Evolutionary conservation across 345 rosid genomes (phyloP).

Genomic region (Eucalyptus lansdowneana): DNA sequence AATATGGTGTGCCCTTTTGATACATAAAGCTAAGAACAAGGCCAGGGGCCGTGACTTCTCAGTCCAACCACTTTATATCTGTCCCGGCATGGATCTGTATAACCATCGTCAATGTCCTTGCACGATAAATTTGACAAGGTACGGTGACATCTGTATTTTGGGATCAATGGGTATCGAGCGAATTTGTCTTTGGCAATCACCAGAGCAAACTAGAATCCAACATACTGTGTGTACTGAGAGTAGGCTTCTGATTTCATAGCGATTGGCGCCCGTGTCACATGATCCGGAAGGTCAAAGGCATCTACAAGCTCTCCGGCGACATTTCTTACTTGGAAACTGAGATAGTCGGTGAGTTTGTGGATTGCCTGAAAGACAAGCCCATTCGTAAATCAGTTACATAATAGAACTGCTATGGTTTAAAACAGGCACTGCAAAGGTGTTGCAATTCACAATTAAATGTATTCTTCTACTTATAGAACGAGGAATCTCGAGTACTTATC

Average conservation of each 20-base stretch:
- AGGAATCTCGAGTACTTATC: neutral
- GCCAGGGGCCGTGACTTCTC: neutral
- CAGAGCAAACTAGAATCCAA: conserved; percentile 41
- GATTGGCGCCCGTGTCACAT: conserved; percentile 84
- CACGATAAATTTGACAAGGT: neutral
- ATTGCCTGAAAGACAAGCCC: conserved; percentile 44
- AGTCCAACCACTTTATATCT: neutral
- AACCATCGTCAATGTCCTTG: neutral
- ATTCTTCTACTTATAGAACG: neutral
- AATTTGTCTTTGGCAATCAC: neutral
- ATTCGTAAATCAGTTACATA: neutral
- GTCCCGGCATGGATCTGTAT: neutral
- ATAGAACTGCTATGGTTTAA: neutral
- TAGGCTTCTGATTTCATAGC: conserved; percentile 93
- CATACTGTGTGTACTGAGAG: conserved; percentile 72
- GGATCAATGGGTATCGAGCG: neutral
- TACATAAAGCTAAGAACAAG: neutral
- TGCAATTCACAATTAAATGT: neutral
- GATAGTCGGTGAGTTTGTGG: conserved; percentile 74
- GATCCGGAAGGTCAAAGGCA: conserved; percentile 75
- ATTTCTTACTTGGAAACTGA: conserved; percentile 84
- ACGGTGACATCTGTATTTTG: neutral
- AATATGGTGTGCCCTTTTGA: neutral
- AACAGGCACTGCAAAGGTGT: neutral
- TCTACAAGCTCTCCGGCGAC: conserved; percentile 74